A percentile compares a stretch with the other conserved stretches of the same genome.
phyloP scores from a whole-genome alignment of 106 monocot genomes.

The Chionographis japonica region DNA sequence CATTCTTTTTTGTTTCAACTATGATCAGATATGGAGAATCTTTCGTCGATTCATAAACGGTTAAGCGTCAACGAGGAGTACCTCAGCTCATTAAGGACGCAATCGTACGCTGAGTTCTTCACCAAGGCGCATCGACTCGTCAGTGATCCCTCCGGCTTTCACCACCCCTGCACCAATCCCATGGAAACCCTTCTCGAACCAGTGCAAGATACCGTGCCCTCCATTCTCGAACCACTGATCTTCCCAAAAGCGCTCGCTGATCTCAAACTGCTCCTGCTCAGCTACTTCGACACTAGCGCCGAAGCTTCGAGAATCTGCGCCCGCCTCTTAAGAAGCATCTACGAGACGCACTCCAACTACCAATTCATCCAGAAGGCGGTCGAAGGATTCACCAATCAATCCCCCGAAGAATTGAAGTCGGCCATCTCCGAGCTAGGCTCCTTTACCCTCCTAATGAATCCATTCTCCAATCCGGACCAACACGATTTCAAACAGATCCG shows the following conservation, averaged over 20 bases:
- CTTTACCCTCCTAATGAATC: constrained; percentile 6
- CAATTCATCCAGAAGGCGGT: constrained; percentile 11
- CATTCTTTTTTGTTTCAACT: background rate
- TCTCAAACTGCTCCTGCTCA: constrained; percentile 15
- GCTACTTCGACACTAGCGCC: constrained; percentile 20
- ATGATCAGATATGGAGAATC: background rate
- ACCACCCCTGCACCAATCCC: background rate
- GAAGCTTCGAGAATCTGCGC: constrained; percentile 16
- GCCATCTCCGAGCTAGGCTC: constrained; percentile 19
- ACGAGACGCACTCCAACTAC: constrained; percentile 10
- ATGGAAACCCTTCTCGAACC: constrained; percentile 16
- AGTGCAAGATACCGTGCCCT: constrained; percentile 11
- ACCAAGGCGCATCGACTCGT: constrained; percentile 11
- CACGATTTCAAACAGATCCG: constrained; percentile 16
- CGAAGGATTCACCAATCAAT: background rate
- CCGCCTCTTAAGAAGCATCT: constrained; percentile 20
- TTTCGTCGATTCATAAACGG: background rate
- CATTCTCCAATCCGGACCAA: constrained; percentile 11
- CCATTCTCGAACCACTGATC: constrained; percentile 17
- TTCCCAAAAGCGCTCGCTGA: background rate
- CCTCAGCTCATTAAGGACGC: constrained; percentile 15
- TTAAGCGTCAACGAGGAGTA: constrained; percentile 29
- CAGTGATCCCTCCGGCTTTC: background rate
- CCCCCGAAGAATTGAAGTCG: constrained; percentile 2
- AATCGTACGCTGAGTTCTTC: constrained; percentile 18